Percentiles rank a stretch among this genome's conserved stretches.
These are phyloP conservation scores for Epichloe bromicola DNA, from an alignment of 2,329 filamentous ascomycete genomes.

Conservation along the genomic window DNA sequence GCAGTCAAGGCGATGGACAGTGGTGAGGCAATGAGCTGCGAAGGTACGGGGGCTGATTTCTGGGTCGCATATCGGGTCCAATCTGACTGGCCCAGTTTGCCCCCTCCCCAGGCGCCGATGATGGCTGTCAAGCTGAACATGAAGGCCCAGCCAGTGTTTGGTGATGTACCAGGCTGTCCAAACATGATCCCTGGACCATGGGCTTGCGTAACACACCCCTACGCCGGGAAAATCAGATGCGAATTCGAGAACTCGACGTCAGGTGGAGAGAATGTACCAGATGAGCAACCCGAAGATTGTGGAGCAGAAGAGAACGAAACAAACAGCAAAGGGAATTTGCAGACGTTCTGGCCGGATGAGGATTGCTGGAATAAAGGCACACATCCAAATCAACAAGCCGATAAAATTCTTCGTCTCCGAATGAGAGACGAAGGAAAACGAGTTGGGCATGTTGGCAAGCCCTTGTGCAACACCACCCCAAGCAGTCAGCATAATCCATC, in stretches of 20 bases:
- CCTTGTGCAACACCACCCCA: slow-evolving; percentile 1
- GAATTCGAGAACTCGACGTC: neutral
- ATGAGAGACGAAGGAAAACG: slow-evolving; percentile 11
- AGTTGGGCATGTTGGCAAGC: slow-evolving; percentile 13
- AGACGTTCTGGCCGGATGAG: slow-evolving; percentile 14
- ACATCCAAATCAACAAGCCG: slow-evolving; percentile 15
- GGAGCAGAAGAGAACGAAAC: slow-evolving; percentile 13
- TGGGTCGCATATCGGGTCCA: slow-evolving; percentile 15
- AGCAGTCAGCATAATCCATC: neutral
- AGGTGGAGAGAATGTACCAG: slow-evolving; percentile 3
- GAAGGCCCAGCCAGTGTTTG: slow-evolving; percentile 17
- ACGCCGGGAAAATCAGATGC: neutral
- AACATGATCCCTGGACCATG: slow-evolving; percentile 13
- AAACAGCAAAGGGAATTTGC: slow-evolving; percentile 14
- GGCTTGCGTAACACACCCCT: slow-evolving; percentile 12
- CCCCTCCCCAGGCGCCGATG: slow-evolving; percentile 14
- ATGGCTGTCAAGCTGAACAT: slow-evolving; percentile 19
- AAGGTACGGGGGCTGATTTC: slow-evolving; percentile 9
- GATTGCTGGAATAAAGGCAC: slow-evolving; percentile 9
- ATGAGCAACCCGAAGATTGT: slow-evolving; percentile 11
- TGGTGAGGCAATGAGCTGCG: slow-evolving; percentile 13
- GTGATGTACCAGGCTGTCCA: slow-evolving; percentile 9
- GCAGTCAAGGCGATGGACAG: slow-evolving; percentile 16
- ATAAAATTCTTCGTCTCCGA: slow-evolving; percentile 16
- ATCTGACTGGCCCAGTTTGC: slow-evolving; percentile 16